phyloP scores from a whole-genome alignment of 805 yeast species.

The Monosporozyma solicola region DNA sequence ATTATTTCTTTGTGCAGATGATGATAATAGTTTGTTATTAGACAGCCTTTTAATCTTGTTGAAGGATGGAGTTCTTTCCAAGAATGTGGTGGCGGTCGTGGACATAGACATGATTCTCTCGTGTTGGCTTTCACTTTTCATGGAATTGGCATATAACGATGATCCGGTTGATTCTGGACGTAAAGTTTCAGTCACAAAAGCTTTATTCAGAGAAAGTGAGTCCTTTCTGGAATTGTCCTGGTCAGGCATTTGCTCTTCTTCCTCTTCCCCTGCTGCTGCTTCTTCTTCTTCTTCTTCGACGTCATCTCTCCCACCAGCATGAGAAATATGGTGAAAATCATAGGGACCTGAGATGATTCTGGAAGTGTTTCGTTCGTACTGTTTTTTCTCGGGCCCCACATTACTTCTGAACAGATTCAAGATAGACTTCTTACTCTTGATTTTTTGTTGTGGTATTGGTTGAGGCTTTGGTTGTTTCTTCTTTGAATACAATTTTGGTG shows the following conservation, averaged over 20 bases:
- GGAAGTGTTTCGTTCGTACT: background rate
- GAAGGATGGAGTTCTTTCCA: slow-evolving; percentile 9
- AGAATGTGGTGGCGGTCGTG: slow-evolving; percentile 22
- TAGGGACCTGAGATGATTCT: slow-evolving; percentile 31
- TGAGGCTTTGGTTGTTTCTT: background rate
- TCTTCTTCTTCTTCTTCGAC: slow-evolving; percentile 5
- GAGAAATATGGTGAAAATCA: slow-evolving; percentile 34
- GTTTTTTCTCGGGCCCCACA: background rate
- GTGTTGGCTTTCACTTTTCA: slow-evolving; percentile 3
- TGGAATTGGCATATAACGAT: slow-evolving; percentile 9
- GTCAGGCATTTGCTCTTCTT: background rate
- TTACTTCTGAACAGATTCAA: slow-evolving; percentile 26
- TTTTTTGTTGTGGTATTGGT: background rate
- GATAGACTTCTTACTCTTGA: slow-evolving; percentile 17
- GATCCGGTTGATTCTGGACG: slow-evolving; percentile 8
- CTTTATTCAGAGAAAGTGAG: slow-evolving; percentile 3
- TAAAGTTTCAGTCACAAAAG: slow-evolving; percentile 5
- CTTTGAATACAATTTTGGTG: background rate
- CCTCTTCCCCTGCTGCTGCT: background rate
- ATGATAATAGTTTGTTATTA: background rate
- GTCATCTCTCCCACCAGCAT: slow-evolving; percentile 26
- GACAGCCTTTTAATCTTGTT: background rate
- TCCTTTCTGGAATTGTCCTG: background rate
- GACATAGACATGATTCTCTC: slow-evolving; percentile 24
- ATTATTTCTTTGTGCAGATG: background rate